A percentile compares a stretch with the other conserved stretches of the same genome.
Conservation (phyloP, 257 asterid genomes). For the Gentiana macrophylla region DNA sequence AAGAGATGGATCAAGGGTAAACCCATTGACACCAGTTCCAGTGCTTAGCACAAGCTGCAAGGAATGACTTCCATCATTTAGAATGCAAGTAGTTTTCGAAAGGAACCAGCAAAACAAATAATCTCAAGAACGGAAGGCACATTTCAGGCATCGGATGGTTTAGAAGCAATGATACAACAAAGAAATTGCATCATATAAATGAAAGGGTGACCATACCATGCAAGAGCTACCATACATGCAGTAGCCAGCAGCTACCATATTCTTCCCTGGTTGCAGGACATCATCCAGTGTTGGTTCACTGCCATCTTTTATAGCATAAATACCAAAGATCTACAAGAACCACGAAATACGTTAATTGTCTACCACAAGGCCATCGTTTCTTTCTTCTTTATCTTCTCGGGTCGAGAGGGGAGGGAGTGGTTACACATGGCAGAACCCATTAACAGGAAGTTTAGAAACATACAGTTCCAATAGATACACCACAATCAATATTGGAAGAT, state of each 20-base stretch:
- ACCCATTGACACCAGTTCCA: slow-evolving; percentile 87
- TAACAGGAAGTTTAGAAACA: not conserved
- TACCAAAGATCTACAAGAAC: slow-evolving; percentile 71
- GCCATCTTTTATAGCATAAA: slow-evolving; percentile 53
- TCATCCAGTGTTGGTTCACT: slow-evolving; percentile 61
- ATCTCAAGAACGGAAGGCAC: not conserved
- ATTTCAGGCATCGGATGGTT: not conserved
- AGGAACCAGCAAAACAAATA: not conserved
- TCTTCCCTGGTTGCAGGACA: slow-evolving; percentile 89
- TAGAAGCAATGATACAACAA: not conserved
- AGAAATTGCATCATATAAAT: not conserved
- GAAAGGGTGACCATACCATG: slow-evolving; percentile 36
- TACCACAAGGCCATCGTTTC: not conserved
- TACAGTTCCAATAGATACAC: slow-evolving; percentile 96
- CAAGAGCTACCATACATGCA: slow-evolving; percentile 99
- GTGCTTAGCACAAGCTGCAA: slow-evolving; percentile 74
- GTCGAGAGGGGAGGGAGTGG: too few relatives aligned
- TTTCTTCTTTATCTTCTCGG: too few relatives aligned
- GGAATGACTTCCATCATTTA: slow-evolving; percentile 2
- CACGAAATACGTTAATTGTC: not conserved
- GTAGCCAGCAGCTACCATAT: slow-evolving; percentile 93
- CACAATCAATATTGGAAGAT: slow-evolving; percentile 97
- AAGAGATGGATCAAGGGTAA: slow-evolving; percentile 95
- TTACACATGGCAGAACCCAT: too few relatives aligned
- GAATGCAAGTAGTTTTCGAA: not conserved